Conservation (phyloP, 352 stramenopile genomes). For the Phytophthora fragariae region DNA sequence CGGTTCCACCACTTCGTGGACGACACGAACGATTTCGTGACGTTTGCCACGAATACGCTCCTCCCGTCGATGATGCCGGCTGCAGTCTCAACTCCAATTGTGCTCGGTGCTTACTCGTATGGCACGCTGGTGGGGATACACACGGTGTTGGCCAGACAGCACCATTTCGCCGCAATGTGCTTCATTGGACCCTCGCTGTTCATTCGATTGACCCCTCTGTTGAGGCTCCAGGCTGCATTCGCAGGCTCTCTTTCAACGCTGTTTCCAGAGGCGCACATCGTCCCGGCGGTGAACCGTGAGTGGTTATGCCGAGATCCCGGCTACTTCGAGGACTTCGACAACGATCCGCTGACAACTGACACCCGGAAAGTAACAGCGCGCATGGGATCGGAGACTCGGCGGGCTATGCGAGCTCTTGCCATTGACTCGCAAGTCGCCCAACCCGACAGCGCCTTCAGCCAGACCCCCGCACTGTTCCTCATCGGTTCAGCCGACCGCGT, state of each 20-base stretch:
- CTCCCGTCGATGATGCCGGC: constrained; percentile 28
- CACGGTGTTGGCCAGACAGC: constrained; percentile 33
- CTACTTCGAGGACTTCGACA: constrained; percentile 40
- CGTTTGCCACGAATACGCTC: constrained; percentile 29
- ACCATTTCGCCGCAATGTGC: constrained; percentile 36
- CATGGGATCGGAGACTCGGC: constrained; percentile 40
- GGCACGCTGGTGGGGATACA: constrained; percentile 47
- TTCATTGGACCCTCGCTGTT: constrained; percentile 33
- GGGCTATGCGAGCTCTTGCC: constrained; percentile 35
- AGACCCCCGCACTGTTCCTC: constrained; percentile 9
- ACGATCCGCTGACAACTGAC: constrained; percentile 36
- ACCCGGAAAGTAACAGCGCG: constrained; percentile 31
- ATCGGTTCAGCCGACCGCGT: constrained; percentile 14
- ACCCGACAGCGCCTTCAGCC: constrained; percentile 23
- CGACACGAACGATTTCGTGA: constrained; percentile 46
- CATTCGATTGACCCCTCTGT: constrained; percentile 31
- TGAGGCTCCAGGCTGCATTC: constrained; percentile 31
- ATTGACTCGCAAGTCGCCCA: constrained; percentile 3
- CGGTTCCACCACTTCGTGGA: constrained; percentile 49
- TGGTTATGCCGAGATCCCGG: constrained; percentile 36
- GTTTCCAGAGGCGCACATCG: constrained; percentile 35
- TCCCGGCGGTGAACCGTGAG: constrained; percentile 39
- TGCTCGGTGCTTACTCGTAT: constrained; percentile 44
- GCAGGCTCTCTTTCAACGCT: constrained; percentile 29
- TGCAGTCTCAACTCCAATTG: constrained; percentile 18